Base-by-base conservation (phyloP, 805 yeast species). In the Wickerhamiella dianesei region DNA sequence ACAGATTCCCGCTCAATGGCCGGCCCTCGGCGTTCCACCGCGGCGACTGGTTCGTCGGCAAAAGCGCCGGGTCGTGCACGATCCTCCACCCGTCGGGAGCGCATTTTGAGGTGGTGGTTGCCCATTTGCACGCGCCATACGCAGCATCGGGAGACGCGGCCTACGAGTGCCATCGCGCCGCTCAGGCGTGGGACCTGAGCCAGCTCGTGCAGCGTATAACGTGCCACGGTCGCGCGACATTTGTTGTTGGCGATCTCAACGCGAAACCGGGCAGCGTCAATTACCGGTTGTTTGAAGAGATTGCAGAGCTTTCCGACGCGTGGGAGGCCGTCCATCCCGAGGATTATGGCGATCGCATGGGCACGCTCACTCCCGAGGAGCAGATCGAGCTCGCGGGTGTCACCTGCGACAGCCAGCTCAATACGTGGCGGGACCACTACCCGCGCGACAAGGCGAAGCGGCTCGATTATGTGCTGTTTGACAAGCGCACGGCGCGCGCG, bases 81-180 rank as follows among this genome's bases (percentile, higher is more conserved):
- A 66, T 92, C 39, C 67, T 67, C 47, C 80, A 83, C 3, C 64
- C 74, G 2, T 56, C 59, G 16, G 64, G 70, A 0, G 67, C 66
- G 16, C 66, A 72, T 1, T 66, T 92, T 37, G 96, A 94, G 2
- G 64, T 92, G 3, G 66, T 92, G 58, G 89, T 88, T 59, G 80
- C 95, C 16, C 98, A 92, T 62, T 81, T 92, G 92, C 98, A 92
- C 63, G 98, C 98, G 1, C 98, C 98, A 0, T 92, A 92, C 59
- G 73, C 92, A 1, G 49, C 44, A 17, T 64, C 68, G 0, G 97
- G 97, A 2, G 95, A 87, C 62, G 94, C 94, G 2, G 82, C 88
- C 2, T 92, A 92, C 59, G 69, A 79, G 2, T 83, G 95, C 55
- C 97, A 92, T 59, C 69, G 98, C 43, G 79, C 96, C 0, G 76